These are phyloP conservation scores for Centella asiatica DNA, from an alignment of 129 eudicot species.

Conservation along the genomic window DNA sequence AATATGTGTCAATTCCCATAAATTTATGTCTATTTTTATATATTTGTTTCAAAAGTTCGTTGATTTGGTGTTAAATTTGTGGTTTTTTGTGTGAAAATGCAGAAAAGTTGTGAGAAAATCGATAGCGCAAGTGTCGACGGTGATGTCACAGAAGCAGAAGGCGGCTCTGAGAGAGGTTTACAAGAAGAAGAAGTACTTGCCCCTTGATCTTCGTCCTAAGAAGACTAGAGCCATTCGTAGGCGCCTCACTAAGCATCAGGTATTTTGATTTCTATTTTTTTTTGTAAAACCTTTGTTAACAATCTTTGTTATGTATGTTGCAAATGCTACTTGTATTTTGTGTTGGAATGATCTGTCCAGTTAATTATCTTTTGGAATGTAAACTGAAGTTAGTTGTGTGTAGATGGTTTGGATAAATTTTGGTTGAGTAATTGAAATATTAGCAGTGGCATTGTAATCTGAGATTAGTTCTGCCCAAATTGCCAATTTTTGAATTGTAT, in stretches of 20 bases:
- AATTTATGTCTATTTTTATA: background rate
- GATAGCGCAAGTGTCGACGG: conserved; percentile 48
- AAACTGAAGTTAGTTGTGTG: too few relatives aligned
- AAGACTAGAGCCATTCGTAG: conserved; percentile 55
- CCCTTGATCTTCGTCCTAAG: conserved; percentile 60
- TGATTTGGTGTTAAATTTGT: background rate
- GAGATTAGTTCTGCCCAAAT: too few relatives aligned
- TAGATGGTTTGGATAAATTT: too few relatives aligned
- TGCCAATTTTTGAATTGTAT: too few relatives aligned
- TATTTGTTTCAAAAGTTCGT: background rate
- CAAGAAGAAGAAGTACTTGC: conserved; percentile 51
- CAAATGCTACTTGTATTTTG: too few relatives aligned
- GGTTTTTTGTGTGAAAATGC: background rate
- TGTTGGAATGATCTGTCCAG: too few relatives aligned
- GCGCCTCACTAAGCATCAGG: conserved; percentile 56
- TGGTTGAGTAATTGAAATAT: too few relatives aligned
- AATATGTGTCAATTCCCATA: too few relatives aligned
- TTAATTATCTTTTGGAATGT: too few relatives aligned
- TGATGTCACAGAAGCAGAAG: conserved; percentile 53
- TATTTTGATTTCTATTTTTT: background rate
- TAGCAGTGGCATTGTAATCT: too few relatives aligned
- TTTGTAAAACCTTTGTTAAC: background rate
- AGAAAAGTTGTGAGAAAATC: conserved; percentile 44
- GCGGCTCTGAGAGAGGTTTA: conserved; percentile 45
- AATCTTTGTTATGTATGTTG: too few relatives aligned